Evolutionary conservation across 805 yeast genomes (phyloP), one percentile per base, ranked within the genome.

Genomic region (Cyberlindnera bimundalis): DNA sequence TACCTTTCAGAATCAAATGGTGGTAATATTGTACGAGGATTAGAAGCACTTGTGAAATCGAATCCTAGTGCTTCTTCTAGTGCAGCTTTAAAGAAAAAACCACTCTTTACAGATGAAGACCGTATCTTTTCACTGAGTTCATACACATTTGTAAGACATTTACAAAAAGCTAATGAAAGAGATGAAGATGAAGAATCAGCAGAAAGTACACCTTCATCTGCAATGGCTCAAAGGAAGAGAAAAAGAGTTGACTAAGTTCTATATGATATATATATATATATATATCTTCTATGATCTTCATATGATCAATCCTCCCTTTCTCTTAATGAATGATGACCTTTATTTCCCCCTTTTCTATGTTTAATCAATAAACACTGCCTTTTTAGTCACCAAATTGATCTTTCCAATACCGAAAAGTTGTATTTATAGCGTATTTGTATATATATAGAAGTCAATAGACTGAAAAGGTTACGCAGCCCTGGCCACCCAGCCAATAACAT

Each of bases 21-120:
- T 21, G 90, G 96, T 0, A 90, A 87, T 60, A 82, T 91, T 20
- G 84, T 88, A n/a, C 83, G 84, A 48, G 98, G 98, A 2, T 90
- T 89, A 54, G 96, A 90, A 35, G 83, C 78, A 52, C 84, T 85
- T 9, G 41, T 45, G 55, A 71, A 81, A 35, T 84, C 83, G 50
- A 62, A 66, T 3, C 19, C 32, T 14, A n/a, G n/a, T n/a, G 23
- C 15, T 31, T 33, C 55, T 0, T 16, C 43, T 11, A 12, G 27
- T 13, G 14, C 36, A 6, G 33, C 39, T 5, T 48, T 62, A 29
- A 47, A 56, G 39, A 52, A 58, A 62, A 69, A 78, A 62, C 65
- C 74, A 44, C 58, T 70, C 37, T 74, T 75, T 64, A 68, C 79
- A 0, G 91, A 85, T 47, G 84, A 82, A 26, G 96, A 88, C 54